These are phyloP conservation scores for Apophysomyces variabilis DNA, from an alignment of 371 early-diverging fungal genomes.

Conservation along the genomic window DNA sequence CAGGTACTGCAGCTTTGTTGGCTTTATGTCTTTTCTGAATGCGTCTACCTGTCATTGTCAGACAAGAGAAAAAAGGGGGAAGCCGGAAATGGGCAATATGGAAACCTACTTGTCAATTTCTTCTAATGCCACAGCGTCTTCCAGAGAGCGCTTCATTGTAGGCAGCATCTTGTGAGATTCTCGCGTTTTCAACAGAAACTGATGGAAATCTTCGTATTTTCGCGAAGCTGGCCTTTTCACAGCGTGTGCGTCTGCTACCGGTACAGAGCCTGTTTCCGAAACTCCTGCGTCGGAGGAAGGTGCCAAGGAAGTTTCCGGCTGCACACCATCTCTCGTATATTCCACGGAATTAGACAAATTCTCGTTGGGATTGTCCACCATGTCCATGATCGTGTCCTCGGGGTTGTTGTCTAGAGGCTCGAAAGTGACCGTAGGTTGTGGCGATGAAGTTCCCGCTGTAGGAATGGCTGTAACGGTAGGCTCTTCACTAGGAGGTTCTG, in stretches of 20 bases:
- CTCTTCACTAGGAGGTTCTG: not conserved
- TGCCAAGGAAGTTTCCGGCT: no score
- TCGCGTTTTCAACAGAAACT: not conserved
- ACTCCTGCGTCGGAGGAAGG: no score
- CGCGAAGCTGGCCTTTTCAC: not conserved
- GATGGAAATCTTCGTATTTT: not conserved
- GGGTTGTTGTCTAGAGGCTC: no score
- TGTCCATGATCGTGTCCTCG: no score
- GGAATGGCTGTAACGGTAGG: not conserved
- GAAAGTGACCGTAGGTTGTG: no score
- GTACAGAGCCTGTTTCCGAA: not conserved
- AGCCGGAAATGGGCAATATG: not conserved
- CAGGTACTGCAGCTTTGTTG: not conserved
- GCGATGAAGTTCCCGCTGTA: not conserved
- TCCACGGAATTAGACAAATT: no score
- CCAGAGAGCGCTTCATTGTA: not conserved
- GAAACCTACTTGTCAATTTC: not conserved
- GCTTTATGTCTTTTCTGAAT: conserved; percentile 7
- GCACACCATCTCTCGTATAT: no score
- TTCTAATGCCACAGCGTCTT: not conserved
- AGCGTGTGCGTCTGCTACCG: not conserved
- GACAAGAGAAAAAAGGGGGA: not conserved
- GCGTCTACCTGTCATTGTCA: not conserved
- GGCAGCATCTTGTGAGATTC: conserved; percentile 1
- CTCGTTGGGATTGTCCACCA: no score